Evolutionary conservation across 345 rosid species (phyloP).

Genomic region (Linum tenue): DNA sequence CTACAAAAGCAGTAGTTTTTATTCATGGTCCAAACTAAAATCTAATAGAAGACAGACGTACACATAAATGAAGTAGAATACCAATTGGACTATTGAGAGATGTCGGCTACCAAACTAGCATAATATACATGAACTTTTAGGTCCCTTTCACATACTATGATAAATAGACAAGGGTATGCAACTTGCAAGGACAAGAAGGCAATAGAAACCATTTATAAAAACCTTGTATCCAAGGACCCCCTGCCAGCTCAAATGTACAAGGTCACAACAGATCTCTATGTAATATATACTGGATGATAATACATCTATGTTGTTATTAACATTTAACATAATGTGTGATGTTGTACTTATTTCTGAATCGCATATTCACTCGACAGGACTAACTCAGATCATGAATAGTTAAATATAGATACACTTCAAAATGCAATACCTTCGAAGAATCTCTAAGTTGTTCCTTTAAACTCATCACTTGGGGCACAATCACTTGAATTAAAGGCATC

Average conservation of each 20-base stretch:
- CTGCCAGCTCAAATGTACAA: not conserved
- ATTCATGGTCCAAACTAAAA: too few relatives aligned
- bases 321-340: not conserved
- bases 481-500: slow-evolving; percentile 83
- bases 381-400: not conserved
- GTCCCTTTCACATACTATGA: not conserved
- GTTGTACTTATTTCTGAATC: not conserved
- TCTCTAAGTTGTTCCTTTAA: slow-evolving; percentile 72
- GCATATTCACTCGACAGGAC: not conserved
- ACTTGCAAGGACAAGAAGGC: not conserved
- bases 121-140: too few relatives aligned
- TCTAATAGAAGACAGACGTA: too few relatives aligned
- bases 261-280: not conserved
- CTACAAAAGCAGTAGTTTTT: too few relatives aligned
- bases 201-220: too few relatives aligned
- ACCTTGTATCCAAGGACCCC: not conserved
- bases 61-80: too few relatives aligned
- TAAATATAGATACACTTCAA: not conserved
- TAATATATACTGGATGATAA: not conserved
- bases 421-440: slow-evolving; percentile 63
- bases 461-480: slow-evolving; percentile 87
- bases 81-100: too few relatives aligned
- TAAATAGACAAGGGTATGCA: not conserved
- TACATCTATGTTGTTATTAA: too few relatives aligned
- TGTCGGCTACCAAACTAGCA: too few relatives aligned